A percentile compares a stretch with the other conserved stretches of the same genome.
These are phyloP conservation scores for Prunus mongolica DNA, from an alignment of 306 rosid genomes.

Conservation along the genomic window DNA sequence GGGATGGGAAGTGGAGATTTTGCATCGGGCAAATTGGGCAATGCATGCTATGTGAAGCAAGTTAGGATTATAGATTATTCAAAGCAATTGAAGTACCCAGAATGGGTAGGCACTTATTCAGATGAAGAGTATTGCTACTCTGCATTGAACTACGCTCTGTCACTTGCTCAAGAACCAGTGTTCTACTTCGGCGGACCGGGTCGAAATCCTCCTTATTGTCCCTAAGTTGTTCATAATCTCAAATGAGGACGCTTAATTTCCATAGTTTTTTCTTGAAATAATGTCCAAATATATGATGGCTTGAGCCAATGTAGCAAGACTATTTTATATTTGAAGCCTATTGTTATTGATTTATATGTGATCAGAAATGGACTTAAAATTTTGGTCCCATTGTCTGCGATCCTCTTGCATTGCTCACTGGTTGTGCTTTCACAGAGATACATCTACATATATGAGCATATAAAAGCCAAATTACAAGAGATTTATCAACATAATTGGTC, in stretches of 20 bases:
- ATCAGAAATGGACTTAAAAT: too few relatives aligned
- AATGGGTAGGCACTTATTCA: not conserved
- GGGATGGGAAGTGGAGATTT: slow-evolving; percentile 61
- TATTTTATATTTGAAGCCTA: too few relatives aligned
- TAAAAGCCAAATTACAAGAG: too few relatives aligned
- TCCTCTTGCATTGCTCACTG: too few relatives aligned
- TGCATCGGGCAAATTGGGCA: not conserved
- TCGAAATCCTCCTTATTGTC: slow-evolving; percentile 29
- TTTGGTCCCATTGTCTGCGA: too few relatives aligned
- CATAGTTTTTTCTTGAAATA: not conserved
- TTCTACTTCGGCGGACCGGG: slow-evolving; percentile 68
- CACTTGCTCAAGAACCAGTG: slow-evolving; percentile 28
- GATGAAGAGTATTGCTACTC: not conserved
- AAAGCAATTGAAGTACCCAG: slow-evolving; percentile 38
- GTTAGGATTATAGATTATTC: slow-evolving; percentile 50
- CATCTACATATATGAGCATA: too few relatives aligned
- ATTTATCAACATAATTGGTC: too few relatives aligned
- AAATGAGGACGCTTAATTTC: not conserved
- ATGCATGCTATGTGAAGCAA: slow-evolving; percentile 37
- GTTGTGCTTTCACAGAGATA: too few relatives aligned
- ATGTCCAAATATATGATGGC: not conserved
- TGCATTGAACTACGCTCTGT: not conserved
- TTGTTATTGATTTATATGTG: too few relatives aligned
- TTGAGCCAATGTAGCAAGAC: too few relatives aligned
- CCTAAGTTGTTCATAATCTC: slow-evolving; percentile 5